These are phyloP conservation scores for Lentithecium fluviatile DNA, from an alignment of 495 filamentous ascomycete genomes.

Conservation along the genomic window DNA sequence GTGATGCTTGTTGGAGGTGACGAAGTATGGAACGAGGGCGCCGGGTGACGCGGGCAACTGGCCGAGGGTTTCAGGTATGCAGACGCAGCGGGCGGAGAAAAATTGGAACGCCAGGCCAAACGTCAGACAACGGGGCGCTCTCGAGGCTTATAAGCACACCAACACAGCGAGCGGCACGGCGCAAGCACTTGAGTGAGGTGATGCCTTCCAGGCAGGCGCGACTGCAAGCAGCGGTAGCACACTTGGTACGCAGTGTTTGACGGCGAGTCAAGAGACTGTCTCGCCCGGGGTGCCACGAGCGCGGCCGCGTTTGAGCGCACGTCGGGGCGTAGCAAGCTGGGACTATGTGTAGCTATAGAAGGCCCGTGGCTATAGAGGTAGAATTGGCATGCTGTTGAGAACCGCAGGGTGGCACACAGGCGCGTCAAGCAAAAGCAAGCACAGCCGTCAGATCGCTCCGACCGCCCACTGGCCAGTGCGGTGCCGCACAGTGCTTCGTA, in stretches of 20 bases:
- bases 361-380: too few relatives aligned
- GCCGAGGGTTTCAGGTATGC: conserved; percentile 21
- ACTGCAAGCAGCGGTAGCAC: too few relatives aligned
- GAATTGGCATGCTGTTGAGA: too few relatives aligned
- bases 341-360: too few relatives aligned
- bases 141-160: conserved; percentile 16
- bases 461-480: not conserved
- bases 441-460: not conserved
- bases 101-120: conserved; percentile 14
- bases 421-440: too few relatives aligned
- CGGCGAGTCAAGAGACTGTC: not conserved
- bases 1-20: conserved; percentile 17
- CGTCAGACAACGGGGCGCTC: not conserved
- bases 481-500: not conserved
- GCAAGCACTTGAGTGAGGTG: not conserved
- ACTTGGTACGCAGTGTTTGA: conserved; percentile 7
- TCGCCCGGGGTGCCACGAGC: too few relatives aligned
- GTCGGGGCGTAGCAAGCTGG: too few relatives aligned
- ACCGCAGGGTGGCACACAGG: too few relatives aligned
- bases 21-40: not conserved
- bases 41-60: conserved; percentile 21
- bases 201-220: conserved; percentile 18
- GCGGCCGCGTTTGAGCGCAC: too few relatives aligned
- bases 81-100: not conserved
- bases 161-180: conserved; percentile 1